Base-by-base conservation (phyloP, 1,284 basidiomycete genomes). In the Apiotrichum gamsii region DNA sequence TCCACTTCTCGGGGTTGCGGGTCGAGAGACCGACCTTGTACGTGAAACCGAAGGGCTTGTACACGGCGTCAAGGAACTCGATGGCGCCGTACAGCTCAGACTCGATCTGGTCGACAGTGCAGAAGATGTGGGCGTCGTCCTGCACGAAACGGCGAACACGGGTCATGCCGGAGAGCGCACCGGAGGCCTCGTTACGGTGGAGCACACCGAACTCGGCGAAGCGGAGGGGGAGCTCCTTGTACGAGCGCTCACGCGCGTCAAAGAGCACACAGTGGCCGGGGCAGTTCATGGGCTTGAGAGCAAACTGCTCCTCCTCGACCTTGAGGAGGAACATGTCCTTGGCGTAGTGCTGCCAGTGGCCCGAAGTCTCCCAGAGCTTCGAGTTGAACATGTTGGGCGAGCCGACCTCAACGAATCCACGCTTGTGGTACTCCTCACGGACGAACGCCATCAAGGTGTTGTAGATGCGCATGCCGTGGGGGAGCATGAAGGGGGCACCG, bases 121-220 rank as follows among this genome's bases (percentile, higher is more conserved):
- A 98, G 79, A 98, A 98, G 49, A 97, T 80, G 65, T 74, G 72
- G 6, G 72, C 67, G 68, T 99, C 95, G 69, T 98, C 95, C 75
- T 98, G 95, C 46, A 91, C 85, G 75, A 99, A 98, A 40, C 95
- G 77, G 49, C 95, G 78, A 39, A 98, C 95, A 56, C 95, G 81
- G 15, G 91, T 95, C 62, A 98, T 75, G 15, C 95, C 95, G 9
- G 87, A 90, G 56, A 99, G 75, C 8, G 94, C 91, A 39, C 95
- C 95, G 36, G 84, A 88, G 0, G 95, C 93, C 70, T 99, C 95
- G 65, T 98, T 99, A 52, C 95, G 78, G 73, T 98, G 95, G 50
- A 98, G 79, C 52, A 98, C 90, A 64, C 95, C 95, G 66, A 99
- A 99, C 70, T 99, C 95, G 15, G 95, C 95, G 82, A 96, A 88